Evolutionary conservation across 2,329 filamentous ascomycete genomes (phyloP), one percentile per base, ranked within the genome.

Genomic region (Clonostachys rhizophaga): DNA sequence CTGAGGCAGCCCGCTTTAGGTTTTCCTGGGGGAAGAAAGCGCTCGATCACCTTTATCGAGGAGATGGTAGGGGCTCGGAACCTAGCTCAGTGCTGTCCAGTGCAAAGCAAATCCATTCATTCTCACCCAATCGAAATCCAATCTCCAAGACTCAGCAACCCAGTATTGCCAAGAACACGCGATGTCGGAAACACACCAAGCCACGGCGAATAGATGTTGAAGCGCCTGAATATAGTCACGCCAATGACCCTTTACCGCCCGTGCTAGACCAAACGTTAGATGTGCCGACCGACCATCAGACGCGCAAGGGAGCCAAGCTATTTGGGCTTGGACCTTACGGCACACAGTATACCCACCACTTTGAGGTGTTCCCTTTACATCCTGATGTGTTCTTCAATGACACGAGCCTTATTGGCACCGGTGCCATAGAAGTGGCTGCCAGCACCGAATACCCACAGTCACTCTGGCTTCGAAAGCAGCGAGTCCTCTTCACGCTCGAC

Each of bases 311-410:
- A 4, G 54, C 50, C 41, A 69, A 59, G 41, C 53, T 85, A n/a
- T 54, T 59, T 11, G 79, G 81, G 1, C 63, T 86, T 8, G 79
- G 76, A 0, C 78, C 79, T 1, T 83, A 80, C 57, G 82, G 82
- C 2, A 80, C 78, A 2, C 70, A 73, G 20, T 86, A 85, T 57
- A 78, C 80, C 0, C 72, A 77, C 34, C 75, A 86, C 55, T 86
- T 86, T 51, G 80, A 84, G 42, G 61, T 80, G 5, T 82, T 83
- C 46, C 81, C 81, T 16, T 63, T 86, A 33, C 73, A 77, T 37
- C 55, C 61, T 7, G 75, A 74, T 4, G 70, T 78, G 1, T 84
- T 74, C 59, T 85, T 86, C 46, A 81, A 84, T 47, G 70, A 76
- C 50, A 75, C 69, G 45, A 85, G 81, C 1, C 58, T 84, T 30